Percentiles rank a stretch among this genome's conserved stretches.
Conservation (phyloP, 257 asterid genomes). For the Capsicum pubescens region DNA sequence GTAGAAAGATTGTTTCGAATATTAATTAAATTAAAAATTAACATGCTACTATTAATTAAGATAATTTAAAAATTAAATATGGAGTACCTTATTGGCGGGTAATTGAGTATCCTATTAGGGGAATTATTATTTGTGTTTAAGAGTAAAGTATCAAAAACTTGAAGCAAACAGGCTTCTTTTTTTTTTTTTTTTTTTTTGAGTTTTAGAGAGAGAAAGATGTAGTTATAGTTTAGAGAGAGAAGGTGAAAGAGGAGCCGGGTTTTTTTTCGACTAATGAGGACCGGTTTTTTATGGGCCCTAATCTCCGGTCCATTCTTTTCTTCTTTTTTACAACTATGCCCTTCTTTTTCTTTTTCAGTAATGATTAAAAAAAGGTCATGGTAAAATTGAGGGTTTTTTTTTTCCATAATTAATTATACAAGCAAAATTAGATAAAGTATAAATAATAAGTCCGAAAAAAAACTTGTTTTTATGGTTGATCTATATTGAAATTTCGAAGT, state of each 20-base stretch:
- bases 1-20: too few species aligned
- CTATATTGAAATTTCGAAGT: too few species aligned
- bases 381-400: too few species aligned
- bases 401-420: too few species aligned
- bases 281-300: not conserved
- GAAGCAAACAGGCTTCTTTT: constrained; percentile 31
- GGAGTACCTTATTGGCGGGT: constrained; percentile 74
- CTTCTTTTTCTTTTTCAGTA: not conserved
- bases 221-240: constrained; percentile 26
- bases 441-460: too few species aligned
- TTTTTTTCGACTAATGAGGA: not conserved
- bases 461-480: not conserved
- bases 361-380: too few species aligned
- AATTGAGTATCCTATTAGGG: constrained; percentile 45
- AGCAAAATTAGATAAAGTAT: too few species aligned
- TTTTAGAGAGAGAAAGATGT: constrained; percentile 49
- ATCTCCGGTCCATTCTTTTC: not conserved
- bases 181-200: too few species aligned
- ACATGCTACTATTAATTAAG: too few species aligned
- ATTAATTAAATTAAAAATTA: too few species aligned
- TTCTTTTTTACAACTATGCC: not conserved
- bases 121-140: constrained; percentile 13
- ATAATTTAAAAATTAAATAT: not conserved
- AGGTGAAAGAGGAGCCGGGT: constrained; percentile 40
- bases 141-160: constrained; percentile 20